Conservation (phyloP, 768 basidiomycete genomes). For the Podaxis rugospora region DNA sequence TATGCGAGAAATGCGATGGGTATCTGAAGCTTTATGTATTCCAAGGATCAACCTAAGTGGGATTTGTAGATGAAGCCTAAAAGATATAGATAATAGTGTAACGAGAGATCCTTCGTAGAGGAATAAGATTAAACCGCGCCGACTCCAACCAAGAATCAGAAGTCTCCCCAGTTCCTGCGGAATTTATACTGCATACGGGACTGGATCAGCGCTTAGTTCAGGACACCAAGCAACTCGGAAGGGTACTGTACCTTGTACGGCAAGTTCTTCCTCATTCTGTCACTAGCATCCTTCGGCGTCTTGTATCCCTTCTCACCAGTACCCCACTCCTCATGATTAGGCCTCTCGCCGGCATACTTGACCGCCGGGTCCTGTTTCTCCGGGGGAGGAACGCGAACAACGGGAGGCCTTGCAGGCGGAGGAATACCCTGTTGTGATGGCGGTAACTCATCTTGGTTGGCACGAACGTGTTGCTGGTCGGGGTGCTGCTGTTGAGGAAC, state of each 20-base stretch:
- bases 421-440: constrained; percentile 9
- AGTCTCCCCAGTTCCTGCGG: constrained; percentile 84
- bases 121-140: constrained; percentile 8
- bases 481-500: constrained; percentile 10
- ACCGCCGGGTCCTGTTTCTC: constrained; percentile 66
- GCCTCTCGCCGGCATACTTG: constrained; percentile 53
- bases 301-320: constrained; percentile 67
- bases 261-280: constrained; percentile 78
- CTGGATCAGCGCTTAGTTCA: constrained; percentile 44
- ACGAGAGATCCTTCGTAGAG: background rate
- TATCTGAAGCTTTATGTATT: background rate
- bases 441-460: background rate
- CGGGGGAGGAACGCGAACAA: constrained; percentile 54
- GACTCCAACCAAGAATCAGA: constrained; percentile 35
- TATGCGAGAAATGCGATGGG: background rate
- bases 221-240: background rate
- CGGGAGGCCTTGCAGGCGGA: constrained; percentile 38
- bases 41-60: constrained; percentile 1
- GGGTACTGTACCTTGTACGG: constrained; percentile 75
- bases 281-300: constrained; percentile 64
- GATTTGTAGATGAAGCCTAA: background rate
- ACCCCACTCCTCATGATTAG: constrained; percentile 69
- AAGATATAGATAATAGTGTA: background rate
- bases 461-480: constrained; percentile 2
- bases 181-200: constrained; percentile 81